phyloP scores from a whole-genome alignment of 352 stramenopile species.

The Globisporangium takayamanum region DNA sequence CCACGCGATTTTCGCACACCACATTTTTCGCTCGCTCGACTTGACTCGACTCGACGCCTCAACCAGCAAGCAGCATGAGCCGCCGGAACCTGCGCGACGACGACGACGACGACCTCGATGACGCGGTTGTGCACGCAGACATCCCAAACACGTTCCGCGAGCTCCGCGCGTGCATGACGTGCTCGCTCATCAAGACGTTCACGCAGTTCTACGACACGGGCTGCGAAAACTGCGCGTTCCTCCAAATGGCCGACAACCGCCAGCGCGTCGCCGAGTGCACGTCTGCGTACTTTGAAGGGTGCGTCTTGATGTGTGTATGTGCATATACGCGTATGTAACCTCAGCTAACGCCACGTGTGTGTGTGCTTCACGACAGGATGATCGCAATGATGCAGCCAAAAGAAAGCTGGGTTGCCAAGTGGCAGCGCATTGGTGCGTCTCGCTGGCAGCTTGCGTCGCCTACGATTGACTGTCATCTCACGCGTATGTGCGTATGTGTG shows the following conservation, averaged over 20 bases:
- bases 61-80: slow-evolving; percentile 23
- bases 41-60: neutral
- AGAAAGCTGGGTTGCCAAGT: slow-evolving; percentile 88
- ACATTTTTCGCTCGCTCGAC: neutral
- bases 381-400: slow-evolving; percentile 88
- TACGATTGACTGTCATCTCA: neutral
- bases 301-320: slow-evolving; percentile 1
- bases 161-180: slow-evolving; percentile 85
- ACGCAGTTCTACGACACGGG: slow-evolving; percentile 89
- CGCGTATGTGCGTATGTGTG: neutral
- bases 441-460: neutral
- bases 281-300: slow-evolving; percentile 86
- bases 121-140: slow-evolving; percentile 73
- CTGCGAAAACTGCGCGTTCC: slow-evolving; percentile 85
- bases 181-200: slow-evolving; percentile 87
- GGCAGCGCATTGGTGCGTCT: slow-evolving; percentile 73
- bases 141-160: slow-evolving; percentile 87
- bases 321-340: neutral
- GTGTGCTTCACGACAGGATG: slow-evolving; percentile 37
- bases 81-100: slow-evolving; percentile 48
- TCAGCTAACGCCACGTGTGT: neutral
- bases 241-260: slow-evolving; percentile 88
- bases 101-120: slow-evolving; percentile 79
- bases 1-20: neutral
- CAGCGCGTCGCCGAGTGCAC: slow-evolving; percentile 85